phyloP scores from a whole-genome alignment of 441 rosid species.

The Gossypium davidsonii region DNA sequence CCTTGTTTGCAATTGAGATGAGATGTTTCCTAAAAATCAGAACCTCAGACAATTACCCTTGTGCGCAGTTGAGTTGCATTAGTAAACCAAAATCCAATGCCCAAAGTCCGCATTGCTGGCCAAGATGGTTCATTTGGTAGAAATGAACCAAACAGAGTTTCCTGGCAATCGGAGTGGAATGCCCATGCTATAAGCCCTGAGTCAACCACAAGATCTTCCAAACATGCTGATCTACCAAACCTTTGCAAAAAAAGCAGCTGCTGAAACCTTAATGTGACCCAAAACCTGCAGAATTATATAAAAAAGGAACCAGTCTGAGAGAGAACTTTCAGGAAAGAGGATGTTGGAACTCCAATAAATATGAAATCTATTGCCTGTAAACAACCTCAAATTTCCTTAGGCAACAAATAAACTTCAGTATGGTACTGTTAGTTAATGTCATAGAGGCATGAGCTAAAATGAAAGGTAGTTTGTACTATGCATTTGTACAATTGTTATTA shows the following conservation, averaged over 20 bases:
- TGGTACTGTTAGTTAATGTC: neutral
- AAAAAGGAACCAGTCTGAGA: neutral
- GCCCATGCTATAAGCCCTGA: slow-evolving; percentile 76
- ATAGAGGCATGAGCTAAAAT: neutral
- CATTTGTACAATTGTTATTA: neutral
- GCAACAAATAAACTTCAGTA: neutral
- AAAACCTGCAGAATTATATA: slow-evolving; percentile 56
- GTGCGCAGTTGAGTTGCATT: slow-evolving; percentile 61
- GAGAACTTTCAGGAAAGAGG: slow-evolving; percentile 1
- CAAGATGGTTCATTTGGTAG: slow-evolving; percentile 78
- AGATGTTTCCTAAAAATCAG: slow-evolving; percentile 1
- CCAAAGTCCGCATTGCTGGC: slow-evolving; percentile 80
- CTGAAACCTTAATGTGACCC: slow-evolving; percentile 75
- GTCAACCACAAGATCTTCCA: slow-evolving; percentile 61
- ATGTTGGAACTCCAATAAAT: neutral
- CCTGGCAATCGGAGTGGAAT: slow-evolving; percentile 93
- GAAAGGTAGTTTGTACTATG: neutral
- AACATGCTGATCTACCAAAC: slow-evolving; percentile 55
- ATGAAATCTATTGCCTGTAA: neutral
- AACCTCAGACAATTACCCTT: slow-evolving; percentile 45
- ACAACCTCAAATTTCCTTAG: slow-evolving; percentile 7
- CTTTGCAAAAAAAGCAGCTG: slow-evolving; percentile 52
- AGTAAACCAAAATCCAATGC: slow-evolving; percentile 88
- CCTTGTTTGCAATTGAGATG: neutral
- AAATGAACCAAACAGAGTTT: slow-evolving; percentile 54